Base-by-base conservation (phyloP, 2,329 filamentous ascomycete species). In the Apiospora malaysiana region DNA sequence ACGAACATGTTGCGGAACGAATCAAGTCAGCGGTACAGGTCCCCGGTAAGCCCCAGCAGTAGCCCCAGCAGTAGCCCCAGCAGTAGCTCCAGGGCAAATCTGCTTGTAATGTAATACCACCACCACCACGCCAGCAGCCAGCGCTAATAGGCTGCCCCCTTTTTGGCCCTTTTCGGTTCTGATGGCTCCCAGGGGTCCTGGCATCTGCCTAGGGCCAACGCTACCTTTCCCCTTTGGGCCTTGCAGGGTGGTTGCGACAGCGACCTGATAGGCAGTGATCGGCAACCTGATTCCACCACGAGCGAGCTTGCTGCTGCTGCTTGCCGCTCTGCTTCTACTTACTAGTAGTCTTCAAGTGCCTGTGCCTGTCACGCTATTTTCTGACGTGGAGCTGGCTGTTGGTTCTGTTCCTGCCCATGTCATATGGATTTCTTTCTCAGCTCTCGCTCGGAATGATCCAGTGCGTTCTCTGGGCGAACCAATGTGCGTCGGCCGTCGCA, bases 291-390 rank as follows among this genome's bases (percentile, higher is more conserved):
- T 40, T n/a, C 56, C 56, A 63, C 56, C 56, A n/a, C 32, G 56
- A 40, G 32, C 27, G 32, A 32, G 32, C 32, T 32, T 32, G 32
- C 32, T n/a, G n/a, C n/a, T n/a, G n/a, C 32, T 32, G 32, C 32
- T 32, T 32, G 32, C 32, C 6, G 32, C 32, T 32, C n/a, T n/a
- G n/a, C n/a, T n/a, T n/a, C n/a, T n/a, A n/a, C n/a, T n/a, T n/a
- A n/a, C n/a, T n/a, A n/a, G n/a, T n/a, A n/a, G n/a, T n/a, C n/a
- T n/a, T 32, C 32, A 32, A 32, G 32, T 63, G n/a, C 32, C 18
- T 40, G 56, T 63, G 27, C 32, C 56, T 63, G 56, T 40, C 56
- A 63, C 56, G 56, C 56, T 63, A 63, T 63, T 63, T 63, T 63
- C 56, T 63, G 56, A 63, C 56, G 56, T 63, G 56, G 56, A 63